Evolutionary conservation across 768 basidiomycete genomes (phyloP).

Genomic region (Tephrocybe sp.): DNA sequence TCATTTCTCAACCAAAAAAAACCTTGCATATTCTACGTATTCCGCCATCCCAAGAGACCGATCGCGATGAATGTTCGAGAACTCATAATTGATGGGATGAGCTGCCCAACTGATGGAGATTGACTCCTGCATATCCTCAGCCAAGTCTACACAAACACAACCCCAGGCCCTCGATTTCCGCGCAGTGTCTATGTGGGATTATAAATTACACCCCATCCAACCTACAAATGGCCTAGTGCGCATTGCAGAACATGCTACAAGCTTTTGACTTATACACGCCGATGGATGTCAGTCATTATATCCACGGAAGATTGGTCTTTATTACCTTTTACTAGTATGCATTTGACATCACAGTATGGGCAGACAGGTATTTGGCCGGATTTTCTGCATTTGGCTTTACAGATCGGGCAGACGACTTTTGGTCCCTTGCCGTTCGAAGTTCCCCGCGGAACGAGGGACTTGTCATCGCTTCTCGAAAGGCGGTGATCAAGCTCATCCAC

Average conservation of each 20-base stretch:
- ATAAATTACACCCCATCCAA: not conserved
- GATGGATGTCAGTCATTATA: not conserved
- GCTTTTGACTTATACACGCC: not conserved
- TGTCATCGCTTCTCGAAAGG: not conserved
- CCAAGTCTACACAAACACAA: not conserved
- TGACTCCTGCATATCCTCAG: not conserved
- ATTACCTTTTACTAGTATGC: not conserved
- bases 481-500: not conserved
- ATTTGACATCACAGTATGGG: not conserved
- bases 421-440: not conserved
- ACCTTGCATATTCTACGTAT: constrained; percentile 8
- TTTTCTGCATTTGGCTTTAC: too few relatives aligned
- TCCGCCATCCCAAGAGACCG: constrained; percentile 4
- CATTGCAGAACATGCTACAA: constrained; percentile 1
- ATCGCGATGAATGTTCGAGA: not conserved
- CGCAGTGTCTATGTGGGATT: not conserved
- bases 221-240: not conserved
- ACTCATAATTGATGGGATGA: constrained; percentile 1
- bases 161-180: not conserved
- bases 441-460: not conserved
- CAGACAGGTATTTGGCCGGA: too few relatives aligned
- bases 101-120: not conserved
- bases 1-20: constrained; percentile 7
- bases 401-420: not conserved
- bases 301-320: not conserved